Evolutionary conservation across 495 filamentous ascomycete genomes (phyloP), one percentile per base, ranked within the genome.

Genomic region (Aspergillus bridgeri): DNA sequence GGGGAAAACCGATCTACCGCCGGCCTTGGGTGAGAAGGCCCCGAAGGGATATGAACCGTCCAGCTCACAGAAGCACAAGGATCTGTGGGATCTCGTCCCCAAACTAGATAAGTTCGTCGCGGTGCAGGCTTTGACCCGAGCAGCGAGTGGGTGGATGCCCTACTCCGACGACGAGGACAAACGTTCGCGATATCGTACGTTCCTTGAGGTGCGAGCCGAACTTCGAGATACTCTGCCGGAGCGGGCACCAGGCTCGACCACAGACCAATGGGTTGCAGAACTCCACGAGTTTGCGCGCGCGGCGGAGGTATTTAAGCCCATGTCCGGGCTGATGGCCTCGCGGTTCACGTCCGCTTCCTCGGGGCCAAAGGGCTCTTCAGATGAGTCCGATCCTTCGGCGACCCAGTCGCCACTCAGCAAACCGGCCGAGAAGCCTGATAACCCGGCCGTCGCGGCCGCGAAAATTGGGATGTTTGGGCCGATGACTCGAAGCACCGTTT

Each of bases 291-390:
- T 98, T 68, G 80, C 85, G 43, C 89, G 88, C 57, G 93, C 91
- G 25, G 94, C 95, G 6, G 81, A 87, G 64, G 92, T 97, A 6
- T 98, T 97, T 79, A 92, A 89, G 69, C 94, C 94, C 1, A 87
- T 96, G 79, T 88, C 88, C 24, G 91, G 90, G 0, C 78, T 89
- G 57, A 97, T 98, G 89, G 94, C 94, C 18, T 89, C 89, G 22
- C 85, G 92, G 4, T 98, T 98, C 65, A 97, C 90, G 0, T 88
- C 88, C 3, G 86, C 90, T 0, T 80, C 87, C 5, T 67, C 77
- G 2, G 68, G 72, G 7, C 69, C 76, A 24, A 72, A 75, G 59
- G 57, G 70, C 9, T 71, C 71, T 22, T 76, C 79, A 4, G 77
- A 82, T 58, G 72, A 73, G 19, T 68, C 67, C 57, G 50, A 80